A percentile compares a stretch with the other conserved stretches of the same genome.
Conservation (phyloP, 2,329 filamentous ascomycete genomes). For the Alternaria brassicicola region DNA sequence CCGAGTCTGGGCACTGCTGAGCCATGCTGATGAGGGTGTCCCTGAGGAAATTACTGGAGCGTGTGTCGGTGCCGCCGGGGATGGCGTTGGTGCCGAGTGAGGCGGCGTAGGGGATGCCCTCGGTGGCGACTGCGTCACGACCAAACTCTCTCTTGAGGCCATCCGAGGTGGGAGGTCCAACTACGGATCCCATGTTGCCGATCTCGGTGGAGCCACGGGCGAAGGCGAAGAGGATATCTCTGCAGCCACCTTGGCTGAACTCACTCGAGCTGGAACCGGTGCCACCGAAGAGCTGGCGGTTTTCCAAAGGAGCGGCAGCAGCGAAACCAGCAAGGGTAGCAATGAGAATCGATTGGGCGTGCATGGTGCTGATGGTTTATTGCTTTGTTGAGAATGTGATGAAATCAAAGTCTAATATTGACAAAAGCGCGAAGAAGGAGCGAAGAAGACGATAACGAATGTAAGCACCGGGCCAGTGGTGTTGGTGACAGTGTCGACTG, state of each 20-base stretch:
- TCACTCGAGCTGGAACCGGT: conserved; percentile 45
- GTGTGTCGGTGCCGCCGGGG: conserved; percentile 37
- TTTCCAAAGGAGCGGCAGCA: conserved; percentile 30
- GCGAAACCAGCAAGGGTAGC: conserved; percentile 30
- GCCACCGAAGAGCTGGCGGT: conserved; percentile 26
- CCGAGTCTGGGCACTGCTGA: conserved; percentile 39
- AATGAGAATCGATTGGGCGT: conserved; percentile 31
- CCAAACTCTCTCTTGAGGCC: conserved; percentile 39
- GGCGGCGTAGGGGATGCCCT: conserved; percentile 43
- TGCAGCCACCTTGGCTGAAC: conserved; percentile 50
- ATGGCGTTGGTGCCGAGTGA: conserved; percentile 35
- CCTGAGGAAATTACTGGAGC: conserved; percentile 29
- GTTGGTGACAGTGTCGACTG: not conserved
- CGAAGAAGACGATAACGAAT: conserved; percentile 3
- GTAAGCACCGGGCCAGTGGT: conserved; percentile 1
- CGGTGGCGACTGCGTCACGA: conserved; percentile 35
- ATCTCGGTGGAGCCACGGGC: conserved; percentile 57
- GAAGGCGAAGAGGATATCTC: conserved; percentile 55
- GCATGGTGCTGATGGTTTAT: conserved; percentile 27
- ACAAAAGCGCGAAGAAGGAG: not conserved
- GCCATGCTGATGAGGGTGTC: conserved; percentile 35
- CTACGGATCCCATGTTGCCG: conserved; percentile 54
- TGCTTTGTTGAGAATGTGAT: not conserved
- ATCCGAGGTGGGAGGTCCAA: conserved; percentile 42
- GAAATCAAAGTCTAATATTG: not conserved